phyloP scores from a whole-genome alignment of 1,139 yeast genomes.

The Wickerhamiella infanticola region DNA sequence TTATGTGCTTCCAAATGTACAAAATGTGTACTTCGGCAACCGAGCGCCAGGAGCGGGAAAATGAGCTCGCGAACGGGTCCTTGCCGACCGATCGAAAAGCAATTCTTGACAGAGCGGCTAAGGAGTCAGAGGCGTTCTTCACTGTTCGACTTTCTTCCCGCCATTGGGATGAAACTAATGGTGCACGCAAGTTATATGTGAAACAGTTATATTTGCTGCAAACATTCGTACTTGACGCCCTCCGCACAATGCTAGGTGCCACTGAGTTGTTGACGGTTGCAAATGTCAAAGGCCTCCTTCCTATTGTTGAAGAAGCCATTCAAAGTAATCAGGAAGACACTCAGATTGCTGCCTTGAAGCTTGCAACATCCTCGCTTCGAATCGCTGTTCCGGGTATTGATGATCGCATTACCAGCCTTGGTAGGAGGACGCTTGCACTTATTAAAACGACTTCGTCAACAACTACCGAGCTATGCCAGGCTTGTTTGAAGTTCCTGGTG shows the following conservation, averaged over 20 bases:
- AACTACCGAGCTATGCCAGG: slow-evolving; percentile 68
- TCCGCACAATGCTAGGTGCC: slow-evolving; percentile 54
- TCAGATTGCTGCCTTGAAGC: slow-evolving; percentile 48
- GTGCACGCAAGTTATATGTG: slow-evolving; percentile 35
- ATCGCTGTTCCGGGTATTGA: slow-evolving; percentile 47
- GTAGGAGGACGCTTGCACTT: slow-evolving; percentile 41
- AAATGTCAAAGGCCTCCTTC: slow-evolving; percentile 60
- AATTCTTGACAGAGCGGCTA: slow-evolving; percentile 11
- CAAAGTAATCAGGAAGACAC: slow-evolving; percentile 60
- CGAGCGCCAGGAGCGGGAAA: slow-evolving; percentile 4
- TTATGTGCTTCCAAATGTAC: slow-evolving; percentile 61
- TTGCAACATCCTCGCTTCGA: slow-evolving; percentile 44
- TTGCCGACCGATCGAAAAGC: slow-evolving; percentile 4
- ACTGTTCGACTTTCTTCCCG: slow-evolving; percentile 27
- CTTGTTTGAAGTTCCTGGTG: slow-evolving; percentile 59
- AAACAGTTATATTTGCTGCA: slow-evolving; percentile 39
- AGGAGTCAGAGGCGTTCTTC: slow-evolving; percentile 13
- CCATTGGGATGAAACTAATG: slow-evolving; percentile 33
- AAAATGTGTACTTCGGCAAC: slow-evolving; percentile 26
- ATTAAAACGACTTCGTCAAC: slow-evolving; percentile 69
- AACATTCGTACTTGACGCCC: slow-evolving; percentile 60
- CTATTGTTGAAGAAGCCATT: slow-evolving; percentile 47
- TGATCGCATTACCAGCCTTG: slow-evolving; percentile 24
- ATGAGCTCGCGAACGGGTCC: slow-evolving; percentile 16
- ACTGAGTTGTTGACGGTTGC: slow-evolving; percentile 37